Base-by-base conservation (phyloP, 1,284 basidiomycete species). In the Cerrena zonata region DNA sequence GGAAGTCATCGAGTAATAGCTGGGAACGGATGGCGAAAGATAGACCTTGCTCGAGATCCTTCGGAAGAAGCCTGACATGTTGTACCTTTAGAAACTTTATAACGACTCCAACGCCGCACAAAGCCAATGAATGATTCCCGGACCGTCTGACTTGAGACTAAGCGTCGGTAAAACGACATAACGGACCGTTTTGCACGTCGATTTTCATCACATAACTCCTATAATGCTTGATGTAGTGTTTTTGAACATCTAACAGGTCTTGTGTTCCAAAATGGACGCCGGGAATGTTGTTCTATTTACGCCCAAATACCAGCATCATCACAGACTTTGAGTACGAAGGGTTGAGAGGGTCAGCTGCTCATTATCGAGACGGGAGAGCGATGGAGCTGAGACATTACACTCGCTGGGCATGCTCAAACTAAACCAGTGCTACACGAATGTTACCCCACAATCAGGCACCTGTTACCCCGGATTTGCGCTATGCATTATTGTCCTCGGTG, bases 361-460 rank as follows among this genome's bases (percentile, higher is more conserved):
- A n/a, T n/a, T n/a, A n/a, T n/a, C n/a, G n/a, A n/a, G n/a, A n/a
- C n/a, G n/a, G n/a, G n/a, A n/a, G n/a, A n/a, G n/a, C n/a, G n/a
- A n/a, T n/a, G n/a, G n/a, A n/a, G n/a, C n/a, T n/a, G n/a, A n/a
- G n/a, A n/a, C n/a, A n/a, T n/a, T n/a, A n/a, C n/a, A n/a, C n/a
- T n/a, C n/a, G n/a, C n/a, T n/a, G n/a, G n/a, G n/a, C n/a, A n/a
- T n/a, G n/a, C n/a, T n/a, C n/a, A n/a, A n/a, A n/a, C n/a, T n/a
- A 23, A 11, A 22, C 21, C 41, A 13, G 18, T 5, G 21, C 19
- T 42, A 22, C 19, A 22, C 41, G 41, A 42, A 22, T 22, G 24
- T 22, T 40, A 23, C 21, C 41, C 41, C 41, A 23, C 41, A 23
- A 24, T 42, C 41, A 42, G 41, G 41, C 41, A 42, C 41, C 19